Conservation (phyloP, 768 basidiomycete genomes). For the Suillus sp. region DNA sequence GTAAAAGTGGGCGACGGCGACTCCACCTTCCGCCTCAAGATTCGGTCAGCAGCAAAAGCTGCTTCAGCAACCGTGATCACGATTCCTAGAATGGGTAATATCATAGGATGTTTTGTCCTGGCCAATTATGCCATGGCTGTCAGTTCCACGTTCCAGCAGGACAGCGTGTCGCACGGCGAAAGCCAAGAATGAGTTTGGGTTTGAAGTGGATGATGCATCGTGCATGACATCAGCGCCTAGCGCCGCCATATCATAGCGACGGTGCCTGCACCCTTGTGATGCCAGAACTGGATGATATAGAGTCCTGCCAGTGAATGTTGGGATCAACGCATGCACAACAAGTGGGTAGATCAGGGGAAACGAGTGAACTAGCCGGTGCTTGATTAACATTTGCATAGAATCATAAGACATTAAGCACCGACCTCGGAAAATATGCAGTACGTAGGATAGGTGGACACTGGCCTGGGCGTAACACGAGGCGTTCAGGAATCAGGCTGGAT, state of each 20-base stretch:
- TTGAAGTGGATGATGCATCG: not conserved
- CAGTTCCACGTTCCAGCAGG: not conserved
- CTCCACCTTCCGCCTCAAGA: not conserved
- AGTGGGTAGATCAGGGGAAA: not conserved
- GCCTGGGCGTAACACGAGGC: not conserved
- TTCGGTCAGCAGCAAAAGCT: not conserved
- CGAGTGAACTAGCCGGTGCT: not conserved
- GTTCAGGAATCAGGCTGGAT: not conserved
- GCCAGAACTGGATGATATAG: not conserved
- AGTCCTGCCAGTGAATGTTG: not conserved
- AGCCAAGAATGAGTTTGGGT: not conserved
- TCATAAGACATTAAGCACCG: not conserved
- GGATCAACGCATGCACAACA: not conserved
- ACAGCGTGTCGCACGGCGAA: not conserved
- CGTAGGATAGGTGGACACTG: not conserved
- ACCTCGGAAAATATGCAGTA: not conserved
- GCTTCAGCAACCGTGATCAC: not conserved
- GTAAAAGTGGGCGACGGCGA: not conserved
- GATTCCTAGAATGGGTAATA: not conserved
- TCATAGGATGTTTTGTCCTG: not conserved
- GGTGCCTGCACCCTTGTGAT: not conserved
- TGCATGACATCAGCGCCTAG: not conserved
- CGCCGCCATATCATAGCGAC: not conserved
- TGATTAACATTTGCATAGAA: not conserved
- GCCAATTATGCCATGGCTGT: not conserved